Base-by-base conservation (phyloP, 2,329 filamentous ascomycete species). In the Aureobasidium sp. region DNA sequence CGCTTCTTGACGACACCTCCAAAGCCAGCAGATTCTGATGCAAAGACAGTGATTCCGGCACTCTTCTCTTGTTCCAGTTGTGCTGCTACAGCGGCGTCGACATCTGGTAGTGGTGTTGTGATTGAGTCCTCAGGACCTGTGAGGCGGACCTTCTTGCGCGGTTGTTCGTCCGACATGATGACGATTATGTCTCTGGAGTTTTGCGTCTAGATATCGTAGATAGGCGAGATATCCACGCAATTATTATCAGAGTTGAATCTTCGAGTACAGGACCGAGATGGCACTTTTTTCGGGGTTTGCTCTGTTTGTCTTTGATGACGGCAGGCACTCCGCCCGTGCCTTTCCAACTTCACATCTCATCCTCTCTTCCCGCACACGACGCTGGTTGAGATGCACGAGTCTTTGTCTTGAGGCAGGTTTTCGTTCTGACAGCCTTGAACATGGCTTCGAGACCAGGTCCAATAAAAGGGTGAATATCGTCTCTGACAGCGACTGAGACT, bases 1-100 rank as follows among this genome's bases (percentile, higher is more conserved):
- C 90, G 81, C 70, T 88, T 85, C 78, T 90, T 90, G 69, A 90
- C 69, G 15, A 86, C 77, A 20, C 86, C 87, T 15, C 76, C 73
- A 66, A 89, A 89, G 1, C 85, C 84, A 61, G 78, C 74, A 36
- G 81, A 78, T n/a, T 80, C 73, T 50, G 80, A 83, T 17, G 88
- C 82, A 71, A 83, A 88, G 66, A 84, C 79, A 9, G 82, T 83
- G 66, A 90, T 89, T 32, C 87, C 87, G 1, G 77, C 78, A 50
- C 74, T 73, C 13, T 70, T 65, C 66, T 81, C 79, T 39, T 77
- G 75, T 48, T 74, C 72, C 27, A 71, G 62, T 58, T 75, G 73
- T 39, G 48, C 36, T 37, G 39, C n/a, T 10, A 44, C 51, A 50
- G 60, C 36, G 7, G 37, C 46, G 6, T 44, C 55, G 47, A 34